Base-by-base conservation (phyloP, 2,329 filamentous ascomycete genomes). In the Ciborinia camelliae region DNA sequence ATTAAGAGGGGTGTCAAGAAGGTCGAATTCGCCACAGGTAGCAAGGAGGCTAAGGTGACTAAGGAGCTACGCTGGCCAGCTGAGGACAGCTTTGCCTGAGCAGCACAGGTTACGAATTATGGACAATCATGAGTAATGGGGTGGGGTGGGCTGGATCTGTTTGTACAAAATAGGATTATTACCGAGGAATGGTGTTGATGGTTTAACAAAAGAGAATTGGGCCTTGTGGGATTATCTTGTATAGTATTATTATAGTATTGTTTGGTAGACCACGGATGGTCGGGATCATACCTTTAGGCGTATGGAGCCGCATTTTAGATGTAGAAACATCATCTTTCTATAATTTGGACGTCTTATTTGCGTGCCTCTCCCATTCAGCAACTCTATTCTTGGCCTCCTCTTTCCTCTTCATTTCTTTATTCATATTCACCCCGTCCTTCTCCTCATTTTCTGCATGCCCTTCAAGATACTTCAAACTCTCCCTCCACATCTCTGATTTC, bases 401-500 rank as follows among this genome's bases (percentile, higher is more conserved):
- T 41, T 62, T 72, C 58, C 71, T 71, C 62, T 67, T 60, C 32
- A 61, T 35, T n/a, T 71, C 65, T 65, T 80, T 80, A 57, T 73
- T 76, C 68, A 76, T 74, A 67, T 76, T 73, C 60, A 75, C 74
- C 54, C 79, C 76, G 53, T 79, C 78, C 71, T 81, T 82, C 71
- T 78, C 78, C 72, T 86, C 82, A 67, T 82, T 80, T 41, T 73
- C 75, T 37, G 81, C 84, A 69, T 83, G 79, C 3, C 78, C 78
- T 64, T 82, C 82, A 69, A 92, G 74, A 70, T 86, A 79, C 20
- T 76, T 81, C 41, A 92, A 74, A 8, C 85, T 83, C 73, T 90
- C 86, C 28, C 85, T 81, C 76, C 88, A 92, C 85, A 94, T 89
- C 77, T 93, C 90, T 67, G 81, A 79, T 81, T 92, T 94, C 74